Percentiles rank a stretch among this genome's conserved stretches.
Conservation (phyloP, 257 asterid species). For the Nicotiana obtusifolia region DNA sequence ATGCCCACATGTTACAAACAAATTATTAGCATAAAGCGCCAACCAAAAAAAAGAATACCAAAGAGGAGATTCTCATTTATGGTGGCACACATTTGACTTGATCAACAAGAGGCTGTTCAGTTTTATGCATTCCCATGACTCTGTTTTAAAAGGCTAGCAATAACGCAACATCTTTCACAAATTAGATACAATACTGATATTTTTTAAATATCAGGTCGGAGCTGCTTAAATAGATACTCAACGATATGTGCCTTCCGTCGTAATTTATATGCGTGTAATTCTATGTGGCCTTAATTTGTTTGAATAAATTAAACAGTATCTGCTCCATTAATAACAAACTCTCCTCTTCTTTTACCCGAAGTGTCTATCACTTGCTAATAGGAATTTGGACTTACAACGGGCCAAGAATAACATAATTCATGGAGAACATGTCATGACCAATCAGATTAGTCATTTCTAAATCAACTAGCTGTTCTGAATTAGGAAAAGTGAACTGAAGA, state of each 20-base stretch:
- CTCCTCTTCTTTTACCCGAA: background rate
- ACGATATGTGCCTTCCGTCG: background rate
- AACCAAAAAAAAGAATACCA: background rate
- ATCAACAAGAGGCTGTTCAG: background rate
- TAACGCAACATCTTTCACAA: background rate
- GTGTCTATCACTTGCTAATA: background rate
- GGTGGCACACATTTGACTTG: background rate
- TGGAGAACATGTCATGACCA: background rate
- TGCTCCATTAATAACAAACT: background rate
- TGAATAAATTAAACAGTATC: background rate
- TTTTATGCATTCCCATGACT: background rate
- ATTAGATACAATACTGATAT: background rate
- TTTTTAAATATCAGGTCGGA: background rate
- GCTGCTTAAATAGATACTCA: background rate
- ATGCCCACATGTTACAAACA: background rate
- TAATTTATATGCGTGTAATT: background rate
- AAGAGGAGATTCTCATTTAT: background rate
- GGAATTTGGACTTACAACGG: background rate
- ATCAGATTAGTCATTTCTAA: background rate
- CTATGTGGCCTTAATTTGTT: background rate
- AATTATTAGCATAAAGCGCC: slow-evolving; percentile 1
- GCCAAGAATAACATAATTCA: background rate
- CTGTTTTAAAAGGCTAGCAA: background rate
- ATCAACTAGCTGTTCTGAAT: background rate
- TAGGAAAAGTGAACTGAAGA: background rate